phyloP scores from a whole-genome alignment of 129 eudicot genomes.

The Cynara cardunculus region DNA sequence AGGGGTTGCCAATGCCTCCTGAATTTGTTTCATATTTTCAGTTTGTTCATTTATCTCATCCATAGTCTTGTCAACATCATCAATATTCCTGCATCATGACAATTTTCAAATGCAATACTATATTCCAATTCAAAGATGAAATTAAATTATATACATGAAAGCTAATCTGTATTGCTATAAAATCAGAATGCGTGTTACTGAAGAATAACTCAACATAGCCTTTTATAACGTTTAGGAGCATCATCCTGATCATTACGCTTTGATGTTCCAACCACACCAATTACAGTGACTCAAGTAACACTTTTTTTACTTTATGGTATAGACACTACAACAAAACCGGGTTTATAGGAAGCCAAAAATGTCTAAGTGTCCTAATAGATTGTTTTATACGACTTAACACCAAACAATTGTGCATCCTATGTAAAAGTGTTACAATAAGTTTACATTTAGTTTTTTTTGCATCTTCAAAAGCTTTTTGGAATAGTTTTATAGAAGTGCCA shows the following conservation, averaged over 20 bases:
- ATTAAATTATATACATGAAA: conserved; percentile 2
- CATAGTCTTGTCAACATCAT: conserved; percentile 61
- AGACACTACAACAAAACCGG: background rate
- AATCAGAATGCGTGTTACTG: background rate
- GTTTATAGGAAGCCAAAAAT: background rate
- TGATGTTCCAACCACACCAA: background rate
- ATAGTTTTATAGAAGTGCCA: background rate
- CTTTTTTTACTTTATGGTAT: background rate
- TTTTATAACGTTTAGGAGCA: background rate
- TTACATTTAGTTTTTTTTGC: no score
- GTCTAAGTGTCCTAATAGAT: background rate
- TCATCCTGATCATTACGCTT: conserved; percentile 12
- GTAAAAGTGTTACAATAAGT: background rate
- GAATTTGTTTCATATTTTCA: conserved; percentile 49
- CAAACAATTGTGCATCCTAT: background rate
- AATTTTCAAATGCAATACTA: background rate
- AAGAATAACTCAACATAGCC: background rate
- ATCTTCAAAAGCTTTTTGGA: background rate
- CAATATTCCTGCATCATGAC: conserved; percentile 40
- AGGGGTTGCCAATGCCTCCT: conserved; percentile 54
- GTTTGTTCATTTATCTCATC: conserved; percentile 62
- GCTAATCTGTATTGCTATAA: background rate
- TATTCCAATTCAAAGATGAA: background rate
- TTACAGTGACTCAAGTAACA: background rate
- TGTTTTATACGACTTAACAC: background rate